Conservation (phyloP, 805 yeast genomes). For the Clavispora phyllophila region DNA sequence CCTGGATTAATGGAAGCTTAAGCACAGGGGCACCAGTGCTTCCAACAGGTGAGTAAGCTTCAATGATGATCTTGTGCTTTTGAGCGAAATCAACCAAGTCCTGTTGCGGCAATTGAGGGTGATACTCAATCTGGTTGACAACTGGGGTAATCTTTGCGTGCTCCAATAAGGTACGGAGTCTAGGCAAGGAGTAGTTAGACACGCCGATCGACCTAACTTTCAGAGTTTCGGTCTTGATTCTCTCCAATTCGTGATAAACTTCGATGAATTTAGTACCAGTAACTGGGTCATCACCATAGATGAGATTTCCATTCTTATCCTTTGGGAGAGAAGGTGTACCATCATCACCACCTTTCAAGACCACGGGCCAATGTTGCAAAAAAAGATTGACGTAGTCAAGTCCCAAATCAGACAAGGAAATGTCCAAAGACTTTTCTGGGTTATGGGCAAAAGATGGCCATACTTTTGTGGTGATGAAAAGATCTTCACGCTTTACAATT, state of each 20-base stretch:
- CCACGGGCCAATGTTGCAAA: constrained; percentile 55
- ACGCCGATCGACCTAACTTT: constrained; percentile 54
- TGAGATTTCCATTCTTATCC: constrained; percentile 31
- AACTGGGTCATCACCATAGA: constrained; percentile 32
- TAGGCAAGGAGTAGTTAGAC: constrained; percentile 33
- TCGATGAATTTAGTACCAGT: constrained; percentile 27
- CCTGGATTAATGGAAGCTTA: constrained; percentile 31
- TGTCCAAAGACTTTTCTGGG: constrained; percentile 38
- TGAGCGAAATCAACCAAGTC: constrained; percentile 37
- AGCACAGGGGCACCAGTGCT: constrained; percentile 60
- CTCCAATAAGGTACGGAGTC: constrained; percentile 31
- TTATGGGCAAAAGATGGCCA: constrained; percentile 41
- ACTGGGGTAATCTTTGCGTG: constrained; percentile 51
- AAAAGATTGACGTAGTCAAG: constrained; percentile 69
- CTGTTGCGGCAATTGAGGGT: constrained; percentile 31
- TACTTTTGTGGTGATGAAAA: constrained; percentile 67
- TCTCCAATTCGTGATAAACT: constrained; percentile 27
- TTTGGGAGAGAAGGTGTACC: constrained; percentile 34
- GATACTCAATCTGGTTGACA: constrained; percentile 45
- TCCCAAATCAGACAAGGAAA: constrained; percentile 34
- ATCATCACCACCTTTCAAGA: constrained; percentile 35
- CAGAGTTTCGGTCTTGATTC: constrained; percentile 20
- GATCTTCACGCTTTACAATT: constrained; percentile 55
- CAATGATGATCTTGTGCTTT: constrained; percentile 35
- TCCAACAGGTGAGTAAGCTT: constrained; percentile 61